Evolutionary conservation across 331 rosid genomes (phyloP).

Genomic region (Ulmus americana): DNA sequence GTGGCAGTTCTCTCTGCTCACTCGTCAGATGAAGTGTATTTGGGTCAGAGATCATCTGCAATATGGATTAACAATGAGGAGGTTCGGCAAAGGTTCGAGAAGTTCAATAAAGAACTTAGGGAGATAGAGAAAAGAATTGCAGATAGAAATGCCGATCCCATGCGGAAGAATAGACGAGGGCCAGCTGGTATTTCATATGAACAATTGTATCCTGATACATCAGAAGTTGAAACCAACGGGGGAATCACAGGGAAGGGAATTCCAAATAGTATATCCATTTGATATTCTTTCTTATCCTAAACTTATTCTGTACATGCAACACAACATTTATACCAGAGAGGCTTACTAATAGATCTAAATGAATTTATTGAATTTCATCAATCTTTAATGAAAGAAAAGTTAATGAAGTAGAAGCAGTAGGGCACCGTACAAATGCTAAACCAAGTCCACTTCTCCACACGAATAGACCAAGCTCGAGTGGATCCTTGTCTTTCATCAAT

Average conservation of each 20-base stretch:
- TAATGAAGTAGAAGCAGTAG: no score
- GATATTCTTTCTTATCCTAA: conserved; percentile 6
- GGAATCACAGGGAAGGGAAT: conserved; percentile 43
- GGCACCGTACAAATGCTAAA: no score
- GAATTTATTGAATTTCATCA: neutral
- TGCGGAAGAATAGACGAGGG: conserved; percentile 54
- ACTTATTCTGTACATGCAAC: neutral
- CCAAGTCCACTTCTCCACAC: no score
- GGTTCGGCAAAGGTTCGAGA: conserved; percentile 36
- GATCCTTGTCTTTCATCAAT: neutral
- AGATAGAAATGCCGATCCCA: conserved; percentile 42
- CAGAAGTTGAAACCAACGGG: conserved; percentile 31
- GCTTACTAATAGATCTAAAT: neutral
- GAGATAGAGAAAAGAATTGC: conserved; percentile 41
- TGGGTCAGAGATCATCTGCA: conserved; percentile 44
- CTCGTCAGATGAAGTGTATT: conserved; percentile 45
- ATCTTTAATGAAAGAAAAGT: neutral
- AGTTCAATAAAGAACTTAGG: conserved; percentile 42
- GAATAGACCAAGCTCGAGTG: no score
- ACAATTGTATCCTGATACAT: conserved; percentile 40
- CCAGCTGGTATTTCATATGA: conserved; percentile 41
- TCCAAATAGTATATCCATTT: conserved; percentile 56
- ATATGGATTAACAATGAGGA: conserved; percentile 49
- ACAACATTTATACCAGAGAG: neutral
- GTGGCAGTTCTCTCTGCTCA: conserved; percentile 44